Evolutionary conservation across 2,329 filamentous ascomycete species (phyloP).

Genomic region (Rosellinia necatrix): DNA sequence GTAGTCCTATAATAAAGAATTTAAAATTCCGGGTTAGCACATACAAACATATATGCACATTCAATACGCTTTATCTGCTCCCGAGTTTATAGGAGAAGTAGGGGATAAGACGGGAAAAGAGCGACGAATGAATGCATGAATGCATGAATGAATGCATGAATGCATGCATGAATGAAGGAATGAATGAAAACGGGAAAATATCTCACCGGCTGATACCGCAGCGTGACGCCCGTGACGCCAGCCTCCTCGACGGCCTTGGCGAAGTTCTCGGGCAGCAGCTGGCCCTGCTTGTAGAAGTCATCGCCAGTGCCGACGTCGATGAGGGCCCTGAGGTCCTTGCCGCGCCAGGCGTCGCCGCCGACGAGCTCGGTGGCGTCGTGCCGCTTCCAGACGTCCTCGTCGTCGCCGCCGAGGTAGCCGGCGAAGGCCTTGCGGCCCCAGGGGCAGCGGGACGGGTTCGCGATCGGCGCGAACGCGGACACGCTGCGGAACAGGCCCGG

Average conservation of each 20-base stretch:
- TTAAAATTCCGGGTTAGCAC: no score
- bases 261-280: conserved; percentile 93
- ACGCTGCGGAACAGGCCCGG: conserved; percentile 88
- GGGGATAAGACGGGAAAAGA: background rate
- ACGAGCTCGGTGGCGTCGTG: conserved; percentile 93
- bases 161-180: background rate
- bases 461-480: conserved; percentile 87
- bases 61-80: no score
- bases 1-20: conserved; percentile 71
- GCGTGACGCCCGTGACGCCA: conserved; percentile 71
- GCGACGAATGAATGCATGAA: background rate
- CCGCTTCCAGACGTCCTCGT: conserved; percentile 79
- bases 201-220: conserved; percentile 79
- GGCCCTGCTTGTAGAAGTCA: conserved; percentile 94
- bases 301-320: conserved; percentile 95
- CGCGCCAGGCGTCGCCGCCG: conserved; percentile 67
- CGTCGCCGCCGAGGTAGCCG: conserved; percentile 83
- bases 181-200: conserved; percentile 1
- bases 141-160: background rate
- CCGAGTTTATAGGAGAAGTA: background rate
- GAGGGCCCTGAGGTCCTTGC: conserved; percentile 70
- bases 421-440: conserved; percentile 96
- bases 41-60: no score
- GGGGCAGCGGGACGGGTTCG: conserved; percentile 81
- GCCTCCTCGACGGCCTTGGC: conserved; percentile 76